Conservation (phyloP, 2,329 filamentous ascomycete species). For the Paradendryphiella salina region DNA sequence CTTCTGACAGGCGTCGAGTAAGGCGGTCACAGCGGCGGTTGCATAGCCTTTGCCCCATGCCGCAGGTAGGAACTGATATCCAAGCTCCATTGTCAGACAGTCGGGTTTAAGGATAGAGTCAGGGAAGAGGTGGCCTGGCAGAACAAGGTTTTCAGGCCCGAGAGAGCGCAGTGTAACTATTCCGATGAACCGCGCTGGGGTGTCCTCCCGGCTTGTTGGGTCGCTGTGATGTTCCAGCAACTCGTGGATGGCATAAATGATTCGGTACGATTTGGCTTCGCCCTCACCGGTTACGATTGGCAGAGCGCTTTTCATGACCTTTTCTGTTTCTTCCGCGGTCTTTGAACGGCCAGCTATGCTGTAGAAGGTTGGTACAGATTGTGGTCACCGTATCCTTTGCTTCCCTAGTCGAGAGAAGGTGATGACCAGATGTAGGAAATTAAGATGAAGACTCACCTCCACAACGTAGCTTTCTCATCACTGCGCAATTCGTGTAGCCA, state of each 20-base stretch:
- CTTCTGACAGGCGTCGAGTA: conserved; percentile 28
- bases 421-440: background rate
- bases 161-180: conserved; percentile 27
- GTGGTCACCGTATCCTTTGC: background rate
- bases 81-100: conserved; percentile 31
- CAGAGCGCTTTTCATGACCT: conserved; percentile 18
- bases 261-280: conserved; percentile 23
- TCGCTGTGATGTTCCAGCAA: conserved; percentile 9
- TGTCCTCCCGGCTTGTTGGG: background rate
- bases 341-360: conserved; percentile 34
- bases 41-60: conserved; percentile 32
- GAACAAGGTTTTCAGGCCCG: conserved; percentile 12
- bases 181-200: conserved; percentile 27
- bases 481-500: conserved; percentile 42
- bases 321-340: conserved; percentile 36
- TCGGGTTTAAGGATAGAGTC: conserved; percentile 7
- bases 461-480: conserved; percentile 34
- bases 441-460: conserved; percentile 32
- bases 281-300: conserved; percentile 13
- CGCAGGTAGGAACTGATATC: conserved; percentile 26
- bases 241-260: conserved; percentile 36
- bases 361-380: background rate
- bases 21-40: conserved; percentile 26
- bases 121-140: conserved; percentile 19
- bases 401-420: background rate